Percentiles rank a stretch among this genome's conserved stretches.
Evolutionary conservation across 345 rosid genomes (phyloP).

Genomic region (Anacardium occidentale): DNA sequence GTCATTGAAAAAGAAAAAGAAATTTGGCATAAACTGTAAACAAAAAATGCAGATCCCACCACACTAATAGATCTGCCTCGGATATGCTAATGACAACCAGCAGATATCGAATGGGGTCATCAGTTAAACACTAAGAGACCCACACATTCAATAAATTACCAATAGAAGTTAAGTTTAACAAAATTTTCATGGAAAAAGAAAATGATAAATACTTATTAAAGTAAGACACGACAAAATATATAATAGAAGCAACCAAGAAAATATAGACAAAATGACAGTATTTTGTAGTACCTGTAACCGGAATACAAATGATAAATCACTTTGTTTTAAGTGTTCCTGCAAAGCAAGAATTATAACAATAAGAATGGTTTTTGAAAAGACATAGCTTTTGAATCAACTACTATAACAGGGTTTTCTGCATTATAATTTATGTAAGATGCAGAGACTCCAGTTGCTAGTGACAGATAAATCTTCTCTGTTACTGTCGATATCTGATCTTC

Average conservation of each 20-base stretch:
- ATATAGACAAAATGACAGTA: background rate
- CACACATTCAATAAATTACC: background rate
- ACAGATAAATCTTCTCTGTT: background rate
- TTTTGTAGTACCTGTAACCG: constrained; percentile 71
- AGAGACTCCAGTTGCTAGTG: background rate
- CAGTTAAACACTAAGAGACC: background rate
- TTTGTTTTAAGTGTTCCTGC: constrained; percentile 90
- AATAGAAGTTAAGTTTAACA: background rate
- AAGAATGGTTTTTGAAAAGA: constrained; percentile 18
- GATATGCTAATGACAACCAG: constrained; percentile 5
- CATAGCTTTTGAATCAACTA: background rate
- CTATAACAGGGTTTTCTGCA: background rate
- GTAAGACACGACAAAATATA: background rate
- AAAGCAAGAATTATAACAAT: constrained; percentile 26
- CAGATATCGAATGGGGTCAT: background rate
- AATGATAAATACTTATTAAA: background rate
- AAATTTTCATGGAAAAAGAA: background rate
- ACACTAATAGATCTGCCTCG: background rate
- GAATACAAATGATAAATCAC: constrained; percentile 89
- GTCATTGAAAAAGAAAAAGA: background rate
- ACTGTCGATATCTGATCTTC: background rate
- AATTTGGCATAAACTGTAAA: constrained; percentile 4
- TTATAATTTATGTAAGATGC: background rate
- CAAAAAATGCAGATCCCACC: background rate
- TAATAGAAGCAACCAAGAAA: background rate